Evolutionary conservation across 164 flowering plant species (phyloP), one percentile per base, ranked within the genome.

Genomic region (Vitis cinerea): DNA sequence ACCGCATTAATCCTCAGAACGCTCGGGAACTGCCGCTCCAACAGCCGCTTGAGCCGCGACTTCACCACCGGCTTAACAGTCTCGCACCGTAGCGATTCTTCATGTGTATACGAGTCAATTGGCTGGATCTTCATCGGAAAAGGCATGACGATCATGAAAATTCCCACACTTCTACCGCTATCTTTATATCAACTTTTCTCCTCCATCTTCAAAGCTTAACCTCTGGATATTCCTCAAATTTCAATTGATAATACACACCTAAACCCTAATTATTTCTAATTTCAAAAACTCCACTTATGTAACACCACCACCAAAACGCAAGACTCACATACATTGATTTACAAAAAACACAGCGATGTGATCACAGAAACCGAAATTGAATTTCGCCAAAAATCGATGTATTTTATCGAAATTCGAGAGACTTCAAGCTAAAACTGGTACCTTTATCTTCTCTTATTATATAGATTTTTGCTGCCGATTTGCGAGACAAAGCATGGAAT

Each of bases 81-180:
- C 69, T 75, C 80, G 48, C 10, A 27, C 27, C 60, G 60, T 27
- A 23, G 1, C 31, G 72, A 16, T 13, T 54, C 77, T 16, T 64
- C 81, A 2, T 52, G 71, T 2, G 64, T n/a, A 19, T 55, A 59
- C 4, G n/a, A 65, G 62, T 83, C 82, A 49, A 83, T 72, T 23
- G 86, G 84, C 61, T 83, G 86, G 65, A 83, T 75, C 71, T 79
- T 83, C 86, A 79, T 78, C 13, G 73, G 76, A 55, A 76, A 71
- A 49, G 78, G 82, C 74, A 73, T 72, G 73, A 17, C 13, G 58
- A 23, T 17, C 31, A 30, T 27, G 55, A 52, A 30, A 8, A 17
- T 23, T 13, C 56, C 14, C 74, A 1, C 27, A 30, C 50, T 57
- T 57, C 56, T 6, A 37, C 44, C 8, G 44, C 47, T 10, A 69